Evolutionary conservation across 495 filamentous ascomycete species (phyloP).

Genomic region (Poronia punctata): DNA sequence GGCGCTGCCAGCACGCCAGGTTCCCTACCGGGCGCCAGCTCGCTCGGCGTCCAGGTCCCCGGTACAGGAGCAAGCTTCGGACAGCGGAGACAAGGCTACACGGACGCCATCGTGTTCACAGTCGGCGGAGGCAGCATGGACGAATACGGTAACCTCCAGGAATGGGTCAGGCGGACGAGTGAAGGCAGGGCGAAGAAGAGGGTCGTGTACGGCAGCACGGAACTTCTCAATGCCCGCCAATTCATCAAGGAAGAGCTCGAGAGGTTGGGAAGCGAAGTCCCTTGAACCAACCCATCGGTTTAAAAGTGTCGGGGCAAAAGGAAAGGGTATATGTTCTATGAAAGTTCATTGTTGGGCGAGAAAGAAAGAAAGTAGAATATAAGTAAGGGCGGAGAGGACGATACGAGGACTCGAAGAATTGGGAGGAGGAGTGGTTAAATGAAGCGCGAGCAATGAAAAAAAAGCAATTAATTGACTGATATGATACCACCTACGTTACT

Average conservation of each 20-base stretch:
- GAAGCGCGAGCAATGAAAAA: too few relatives aligned
- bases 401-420: too few relatives aligned
- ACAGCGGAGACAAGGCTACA: conserved; percentile 86
- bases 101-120: conserved; percentile 92
- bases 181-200: conserved; percentile 54
- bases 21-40: conserved; percentile 33
- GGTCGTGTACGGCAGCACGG: conserved; percentile 94
- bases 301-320: too few relatives aligned
- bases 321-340: too few relatives aligned
- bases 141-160: conserved; percentile 95
- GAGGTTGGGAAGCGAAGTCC: conserved; percentile 56
- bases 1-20: conserved; percentile 36
- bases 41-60: conserved; percentile 37
- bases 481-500: too few relatives aligned
- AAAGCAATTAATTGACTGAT: too few relatives aligned
- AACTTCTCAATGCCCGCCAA: conserved; percentile 81
- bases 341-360: too few relatives aligned
- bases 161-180: conserved; percentile 79
- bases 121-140: conserved; percentile 98
- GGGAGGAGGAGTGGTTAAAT: too few relatives aligned
- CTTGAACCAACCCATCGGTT: too few relatives aligned
- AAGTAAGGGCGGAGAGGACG: too few relatives aligned
- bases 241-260: conserved; percentile 78
- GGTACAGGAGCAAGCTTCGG: conserved; percentile 87
- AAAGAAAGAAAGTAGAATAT: too few relatives aligned